Evolutionary conservation across 768 basidiomycete genomes (phyloP), one percentile per base, ranked within the genome.

Genomic region (Calocera cornea): DNA sequence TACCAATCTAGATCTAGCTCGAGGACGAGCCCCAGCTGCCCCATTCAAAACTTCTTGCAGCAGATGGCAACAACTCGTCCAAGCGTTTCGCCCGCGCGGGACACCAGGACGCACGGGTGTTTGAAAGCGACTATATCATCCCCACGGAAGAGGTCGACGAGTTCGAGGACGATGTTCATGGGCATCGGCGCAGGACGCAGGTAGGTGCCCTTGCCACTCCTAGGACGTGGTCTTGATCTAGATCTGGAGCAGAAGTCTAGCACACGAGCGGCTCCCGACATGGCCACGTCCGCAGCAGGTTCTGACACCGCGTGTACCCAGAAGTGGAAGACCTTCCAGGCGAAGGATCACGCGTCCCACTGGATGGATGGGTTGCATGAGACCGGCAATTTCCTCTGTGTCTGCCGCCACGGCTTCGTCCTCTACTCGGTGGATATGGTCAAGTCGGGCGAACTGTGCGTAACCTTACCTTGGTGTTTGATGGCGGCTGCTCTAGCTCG

Each of bases 391-490:
- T 81, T 82, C 68, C 73, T 76, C 0, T 65, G 69, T 67, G 73
- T 74, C 11, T 80, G 79, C 67, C 69, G 71, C 1, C 78, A 80
- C 73, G 76, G 77, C 1, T 71, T 78, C 0, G 67, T 76, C 1
- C 66, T 77, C 0, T 71, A 71, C 63, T 47, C 78, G 0, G 68
- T 68, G 0, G 78, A 80, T 65, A 78, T 79, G 77, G 54, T 78
- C 7, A 40, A 49, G 7, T 77, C 83, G 84, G 83, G 83, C 81
- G 79, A 38, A 72, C 69, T 74, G 83, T 83, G 71, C 76, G 83
- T 82, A 34, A 41, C 11, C 41, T 47, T 65, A 41, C 1, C 22
- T 12, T 29, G 41, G 10, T 50, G 1, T 27, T 12, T 22, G 19
- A 2, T 33, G 33, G 2, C 1, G 8, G 1, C 1, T 1, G 41